Evolutionary conservation across 2,329 filamentous ascomycete species (phyloP).

Genomic region (Exophiala sp.): DNA sequence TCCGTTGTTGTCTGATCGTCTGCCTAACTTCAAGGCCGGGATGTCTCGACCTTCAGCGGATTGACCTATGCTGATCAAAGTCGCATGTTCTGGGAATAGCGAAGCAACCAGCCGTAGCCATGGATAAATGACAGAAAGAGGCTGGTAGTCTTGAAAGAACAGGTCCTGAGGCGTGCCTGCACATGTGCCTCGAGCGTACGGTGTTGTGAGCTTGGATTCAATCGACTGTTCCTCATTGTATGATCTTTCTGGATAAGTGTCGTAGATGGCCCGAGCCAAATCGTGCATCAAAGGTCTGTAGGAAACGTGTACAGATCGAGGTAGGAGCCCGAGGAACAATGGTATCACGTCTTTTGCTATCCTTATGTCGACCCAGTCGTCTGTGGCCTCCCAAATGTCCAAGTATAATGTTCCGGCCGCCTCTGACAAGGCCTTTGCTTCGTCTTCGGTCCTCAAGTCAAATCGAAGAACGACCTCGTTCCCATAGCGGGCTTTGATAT

Average conservation of each 20-base stretch:
- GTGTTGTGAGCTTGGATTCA: slow-evolving; percentile 20
- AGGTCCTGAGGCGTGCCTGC: slow-evolving; percentile 51
- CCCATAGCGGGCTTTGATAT: slow-evolving; percentile 57
- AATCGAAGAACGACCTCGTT: slow-evolving; percentile 88
- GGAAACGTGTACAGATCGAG: slow-evolving; percentile 65
- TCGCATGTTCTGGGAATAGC: slow-evolving; percentile 80
- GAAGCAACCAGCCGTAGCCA: slow-evolving; percentile 90
- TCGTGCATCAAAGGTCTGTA: slow-evolving; percentile 77
- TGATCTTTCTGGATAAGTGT: slow-evolving; percentile 60
- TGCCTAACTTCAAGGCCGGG: slow-evolving; percentile 72
- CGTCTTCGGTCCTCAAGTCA: slow-evolving; percentile 65
- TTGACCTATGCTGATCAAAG: slow-evolving; percentile 72
- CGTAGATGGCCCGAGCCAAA: slow-evolving; percentile 70
- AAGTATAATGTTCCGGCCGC: slow-evolving; percentile 73
- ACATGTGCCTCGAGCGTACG: slow-evolving; percentile 40
- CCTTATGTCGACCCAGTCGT: slow-evolving; percentile 79
- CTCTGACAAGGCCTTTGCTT: slow-evolving; percentile 68
- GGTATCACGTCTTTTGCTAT: slow-evolving; percentile 69
- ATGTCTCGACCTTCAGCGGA: slow-evolving; percentile 87
- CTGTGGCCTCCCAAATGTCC: slow-evolving; percentile 84
- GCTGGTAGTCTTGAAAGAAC: slow-evolving; percentile 92
- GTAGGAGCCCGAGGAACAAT: slow-evolving; percentile 75
- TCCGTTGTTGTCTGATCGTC: slow-evolving; percentile 37
- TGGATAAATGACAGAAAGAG: slow-evolving; percentile 74
- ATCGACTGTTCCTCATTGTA: slow-evolving; percentile 27